Percentiles rank a stretch among this genome's conserved stretches.
Evolutionary conservation across 306 rosid genomes (phyloP).

Genomic region (Erythrophleum fordii): DNA sequence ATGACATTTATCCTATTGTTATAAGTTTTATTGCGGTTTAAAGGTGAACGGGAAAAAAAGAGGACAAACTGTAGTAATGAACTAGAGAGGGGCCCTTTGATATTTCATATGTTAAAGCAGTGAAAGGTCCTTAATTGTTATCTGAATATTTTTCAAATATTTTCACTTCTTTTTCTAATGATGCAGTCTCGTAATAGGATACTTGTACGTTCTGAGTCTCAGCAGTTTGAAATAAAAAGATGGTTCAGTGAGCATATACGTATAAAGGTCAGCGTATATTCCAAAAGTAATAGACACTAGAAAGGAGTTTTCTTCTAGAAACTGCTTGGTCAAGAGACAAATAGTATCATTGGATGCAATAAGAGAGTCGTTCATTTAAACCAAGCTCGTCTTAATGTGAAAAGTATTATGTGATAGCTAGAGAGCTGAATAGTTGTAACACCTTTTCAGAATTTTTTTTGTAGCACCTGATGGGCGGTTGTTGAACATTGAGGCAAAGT

Average conservation of each 20-base stretch:
- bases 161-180: neutral
- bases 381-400: neutral
- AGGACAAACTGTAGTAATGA: neutral
- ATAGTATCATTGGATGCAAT: neutral
- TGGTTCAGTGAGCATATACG: neutral
- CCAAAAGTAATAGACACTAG: neutral
- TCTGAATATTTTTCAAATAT: neutral
- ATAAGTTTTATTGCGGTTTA: neutral
- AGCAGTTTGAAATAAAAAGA: neutral
- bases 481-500: neutral
- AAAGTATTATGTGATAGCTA: neutral
- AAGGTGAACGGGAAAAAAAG: neutral
- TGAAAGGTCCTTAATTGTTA: neutral
- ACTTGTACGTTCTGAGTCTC: neutral
- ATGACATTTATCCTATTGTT: neutral
- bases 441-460: neutral
- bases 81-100: neutral
- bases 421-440: neutral
- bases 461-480: neutral
- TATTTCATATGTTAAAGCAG: neutral
- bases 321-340: neutral
- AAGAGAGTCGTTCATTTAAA: neutral
- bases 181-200: neutral
- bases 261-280: neutral
- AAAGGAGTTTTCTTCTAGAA: neutral